phyloP scores from a whole-genome alignment of 495 filamentous ascomycete genomes.

The Trypethelium eluteriae region DNA sequence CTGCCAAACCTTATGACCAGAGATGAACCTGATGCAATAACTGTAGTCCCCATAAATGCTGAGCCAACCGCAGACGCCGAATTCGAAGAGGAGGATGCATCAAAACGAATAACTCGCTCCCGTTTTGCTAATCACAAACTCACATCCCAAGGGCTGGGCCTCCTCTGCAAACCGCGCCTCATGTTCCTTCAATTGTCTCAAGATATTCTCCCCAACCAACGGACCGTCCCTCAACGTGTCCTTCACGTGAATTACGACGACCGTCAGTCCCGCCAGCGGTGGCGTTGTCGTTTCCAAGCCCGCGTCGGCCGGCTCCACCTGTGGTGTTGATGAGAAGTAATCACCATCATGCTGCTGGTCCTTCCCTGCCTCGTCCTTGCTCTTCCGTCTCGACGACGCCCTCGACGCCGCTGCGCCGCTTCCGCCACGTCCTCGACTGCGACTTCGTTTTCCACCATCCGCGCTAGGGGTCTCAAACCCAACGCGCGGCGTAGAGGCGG shows the following conservation, averaged over 20 bases:
- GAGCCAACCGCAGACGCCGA: background rate
- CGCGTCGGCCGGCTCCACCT: background rate
- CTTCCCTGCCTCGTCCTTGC: constrained; percentile 3
- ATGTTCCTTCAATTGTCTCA: constrained; percentile 56
- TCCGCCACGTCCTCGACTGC: background rate
- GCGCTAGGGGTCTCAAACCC: background rate
- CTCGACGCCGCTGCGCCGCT: background rate
- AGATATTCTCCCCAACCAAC: constrained; percentile 53
- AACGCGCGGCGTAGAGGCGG: background rate
- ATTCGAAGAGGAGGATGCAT: constrained; percentile 7
- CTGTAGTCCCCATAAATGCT: background rate
- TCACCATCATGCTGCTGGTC: background rate
- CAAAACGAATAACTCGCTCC: constrained; percentile 44
- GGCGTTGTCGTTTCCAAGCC: constrained; percentile 20
- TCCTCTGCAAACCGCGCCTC: constrained; percentile 43
- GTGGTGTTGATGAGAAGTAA: background rate
- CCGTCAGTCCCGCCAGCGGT: constrained; percentile 47
- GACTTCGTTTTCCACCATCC: background rate
- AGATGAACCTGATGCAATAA: background rate
- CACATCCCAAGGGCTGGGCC: constrained; percentile 57
- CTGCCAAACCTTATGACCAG: background rate
- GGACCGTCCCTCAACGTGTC: constrained; percentile 45
- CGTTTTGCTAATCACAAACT: constrained; percentile 59
- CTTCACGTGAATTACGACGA: constrained; percentile 40
- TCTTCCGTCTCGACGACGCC: background rate